Conservation (phyloP, 495 filamentous ascomycete genomes). For the Aspergillus homomorphus region DNA sequence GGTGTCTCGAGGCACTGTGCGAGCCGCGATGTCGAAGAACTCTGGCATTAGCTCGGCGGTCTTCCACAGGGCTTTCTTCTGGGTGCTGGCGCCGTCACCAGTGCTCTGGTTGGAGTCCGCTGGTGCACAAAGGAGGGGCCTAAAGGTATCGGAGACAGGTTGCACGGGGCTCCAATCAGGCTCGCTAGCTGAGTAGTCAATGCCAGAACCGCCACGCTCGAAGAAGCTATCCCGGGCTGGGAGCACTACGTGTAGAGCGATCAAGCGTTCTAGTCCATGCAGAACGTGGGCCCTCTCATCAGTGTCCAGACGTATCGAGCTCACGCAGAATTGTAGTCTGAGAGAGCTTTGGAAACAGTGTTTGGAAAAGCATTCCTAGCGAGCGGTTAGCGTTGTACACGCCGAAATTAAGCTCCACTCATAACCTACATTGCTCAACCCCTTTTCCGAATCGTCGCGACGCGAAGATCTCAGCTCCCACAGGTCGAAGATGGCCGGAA, state of each 20-base stretch:
- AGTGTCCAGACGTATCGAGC: slow-evolving; percentile 33
- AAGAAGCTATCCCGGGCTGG: slow-evolving; percentile 60
- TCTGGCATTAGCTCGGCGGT: slow-evolving; percentile 31
- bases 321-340: slow-evolving; percentile 36
- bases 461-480: slow-evolving; percentile 46
- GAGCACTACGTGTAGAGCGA: slow-evolving; percentile 67
- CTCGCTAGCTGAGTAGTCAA: slow-evolving; percentile 43
- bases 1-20: slow-evolving; percentile 49
- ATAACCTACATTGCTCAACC: slow-evolving; percentile 40
- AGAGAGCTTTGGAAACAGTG: slow-evolving; percentile 40
- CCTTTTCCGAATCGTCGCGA: slow-evolving; percentile 37
- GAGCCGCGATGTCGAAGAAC: slow-evolving; percentile 58
- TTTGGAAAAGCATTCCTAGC: slow-evolving; percentile 37
- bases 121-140: slow-evolving; percentile 34
- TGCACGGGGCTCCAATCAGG: slow-evolving; percentile 47
- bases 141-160: slow-evolving; percentile 41
- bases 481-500: slow-evolving; percentile 38
- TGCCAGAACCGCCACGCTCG: slow-evolving; percentile 40
- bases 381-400: slow-evolving; percentile 3
- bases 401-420: background rate
- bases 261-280: slow-evolving; percentile 55
- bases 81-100: slow-evolving; percentile 1
- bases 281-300: slow-evolving; percentile 39
- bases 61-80: slow-evolving; percentile 27
- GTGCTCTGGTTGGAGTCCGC: slow-evolving; percentile 13